These are phyloP conservation scores for Penicillium salamii DNA, from an alignment of 495 filamentous ascomycete species.

Conservation along the genomic window DNA sequence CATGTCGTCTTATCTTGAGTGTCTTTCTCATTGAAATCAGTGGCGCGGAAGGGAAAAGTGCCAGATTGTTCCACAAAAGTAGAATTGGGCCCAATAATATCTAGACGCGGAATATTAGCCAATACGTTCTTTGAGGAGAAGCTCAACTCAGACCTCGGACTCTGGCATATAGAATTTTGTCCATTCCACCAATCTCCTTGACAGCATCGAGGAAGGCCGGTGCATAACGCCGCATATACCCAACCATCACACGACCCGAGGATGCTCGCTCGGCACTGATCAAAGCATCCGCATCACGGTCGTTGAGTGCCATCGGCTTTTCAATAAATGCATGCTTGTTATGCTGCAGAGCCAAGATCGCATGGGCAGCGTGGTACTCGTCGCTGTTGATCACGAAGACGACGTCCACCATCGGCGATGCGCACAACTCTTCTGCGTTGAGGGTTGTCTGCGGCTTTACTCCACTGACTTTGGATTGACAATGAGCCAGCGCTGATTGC, in stretches of 20 bases:
- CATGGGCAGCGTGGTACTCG: not conserved
- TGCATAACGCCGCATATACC: not conserved
- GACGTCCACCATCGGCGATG: not conserved
- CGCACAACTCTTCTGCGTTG: not conserved
- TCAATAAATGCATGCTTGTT: not conserved
- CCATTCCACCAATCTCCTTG: not conserved
- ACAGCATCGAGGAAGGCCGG: not conserved
- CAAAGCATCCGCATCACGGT: not conserved
- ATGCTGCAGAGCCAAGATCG: not conserved
- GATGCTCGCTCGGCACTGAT: not conserved
- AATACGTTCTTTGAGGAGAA: no score
- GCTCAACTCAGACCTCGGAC: not conserved
- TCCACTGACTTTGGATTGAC: not conserved
- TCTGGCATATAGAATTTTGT: not conserved
- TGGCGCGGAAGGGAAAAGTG: no score
- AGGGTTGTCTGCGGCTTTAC: not conserved
- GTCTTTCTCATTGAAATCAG: no score
- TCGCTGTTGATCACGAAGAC: not conserved
- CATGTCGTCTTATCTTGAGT: constrained; percentile 8
- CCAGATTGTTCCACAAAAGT: no score
- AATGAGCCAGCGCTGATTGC: not conserved
- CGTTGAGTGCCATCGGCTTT: not conserved
- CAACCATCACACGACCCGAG: not conserved
- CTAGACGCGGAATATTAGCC: no score
- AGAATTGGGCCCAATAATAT: no score